A percentile compares a stretch with the other conserved stretches of the same genome.
These are phyloP conservation scores for Calonectria leucothoes DNA, from an alignment of 2,329 filamentous ascomycete genomes.

Conservation along the genomic window DNA sequence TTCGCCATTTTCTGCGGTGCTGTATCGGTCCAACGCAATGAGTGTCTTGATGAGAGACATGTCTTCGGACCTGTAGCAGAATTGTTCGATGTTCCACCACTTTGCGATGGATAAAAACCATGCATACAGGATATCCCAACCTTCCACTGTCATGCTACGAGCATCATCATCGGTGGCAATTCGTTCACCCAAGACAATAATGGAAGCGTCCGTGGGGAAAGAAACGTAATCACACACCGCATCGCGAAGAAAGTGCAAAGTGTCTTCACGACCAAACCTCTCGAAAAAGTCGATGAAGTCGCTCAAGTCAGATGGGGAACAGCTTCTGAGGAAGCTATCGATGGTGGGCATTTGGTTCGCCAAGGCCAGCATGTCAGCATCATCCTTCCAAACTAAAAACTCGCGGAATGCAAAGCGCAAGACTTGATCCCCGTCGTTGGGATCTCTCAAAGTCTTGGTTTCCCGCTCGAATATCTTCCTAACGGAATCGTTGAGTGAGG, in stretches of 20 bases:
- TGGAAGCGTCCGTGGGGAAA: neutral
- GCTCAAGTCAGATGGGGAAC: neutral
- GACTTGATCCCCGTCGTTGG: neutral
- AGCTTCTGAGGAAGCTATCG: neutral
- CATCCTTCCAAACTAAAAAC: neutral
- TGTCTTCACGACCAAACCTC: neutral
- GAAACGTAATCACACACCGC: neutral
- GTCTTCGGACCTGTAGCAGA: neutral
- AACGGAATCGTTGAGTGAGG: neutral
- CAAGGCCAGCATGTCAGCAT: neutral
- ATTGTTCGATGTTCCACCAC: neutral
- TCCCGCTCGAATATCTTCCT: neutral
- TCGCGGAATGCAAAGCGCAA: neutral
- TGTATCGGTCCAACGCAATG: neutral
- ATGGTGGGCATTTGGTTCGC: neutral
- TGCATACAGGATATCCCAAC: neutral
- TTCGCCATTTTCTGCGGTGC: neutral
- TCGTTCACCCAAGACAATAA: neutral
- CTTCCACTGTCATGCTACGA: neutral
- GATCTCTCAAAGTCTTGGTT: neutral
- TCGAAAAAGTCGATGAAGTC: neutral
- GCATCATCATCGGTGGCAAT: neutral
- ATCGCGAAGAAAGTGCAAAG: neutral
- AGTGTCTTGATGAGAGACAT: neutral
- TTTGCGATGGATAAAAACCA: neutral